A percentile compares a stretch with the other conserved stretches of the same genome.
These are phyloP conservation scores for Hypoxylon sp. DNA, from an alignment of 2,329 filamentous ascomycete species.

Conservation along the genomic window DNA sequence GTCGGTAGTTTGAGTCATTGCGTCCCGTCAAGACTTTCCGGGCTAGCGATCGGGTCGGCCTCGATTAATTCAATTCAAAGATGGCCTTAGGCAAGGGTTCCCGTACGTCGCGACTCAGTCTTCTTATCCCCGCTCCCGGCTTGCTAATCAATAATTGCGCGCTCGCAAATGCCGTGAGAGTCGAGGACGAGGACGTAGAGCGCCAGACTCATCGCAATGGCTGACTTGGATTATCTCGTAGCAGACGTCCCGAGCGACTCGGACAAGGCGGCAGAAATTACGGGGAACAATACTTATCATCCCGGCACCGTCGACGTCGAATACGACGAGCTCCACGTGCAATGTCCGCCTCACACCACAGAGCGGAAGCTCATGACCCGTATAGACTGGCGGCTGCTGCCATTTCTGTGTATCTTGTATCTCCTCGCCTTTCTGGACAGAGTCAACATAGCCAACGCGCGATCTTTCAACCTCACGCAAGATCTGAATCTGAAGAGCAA, in stretches of 20 bases:
- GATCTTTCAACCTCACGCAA: slow-evolving; percentile 67
- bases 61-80: slow-evolving; percentile 12
- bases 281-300: slow-evolving; percentile 42
- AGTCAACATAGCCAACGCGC: slow-evolving; percentile 83
- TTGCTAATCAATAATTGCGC: slow-evolving; percentile 4
- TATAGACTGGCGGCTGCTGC: slow-evolving; percentile 76
- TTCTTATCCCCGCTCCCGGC: not conserved
- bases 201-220: not conserved
- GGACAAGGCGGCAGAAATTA: slow-evolving; percentile 33
- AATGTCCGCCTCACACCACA: slow-evolving; percentile 62
- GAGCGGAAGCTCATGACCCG: slow-evolving; percentile 72
- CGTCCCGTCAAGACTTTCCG: not conserved
- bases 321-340: slow-evolving; percentile 46
- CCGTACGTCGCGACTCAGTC: slow-evolving; percentile 20
- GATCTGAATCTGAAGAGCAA: slow-evolving; percentile 67
- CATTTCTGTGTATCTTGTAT: slow-evolving; percentile 72
- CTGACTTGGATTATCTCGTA: slow-evolving; percentile 26
- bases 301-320: slow-evolving; percentile 40
- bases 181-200: not conserved
- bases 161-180: not conserved
- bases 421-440: slow-evolving; percentile 57
- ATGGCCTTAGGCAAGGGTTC: slow-evolving; percentile 28
- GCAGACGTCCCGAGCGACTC: slow-evolving; percentile 37
- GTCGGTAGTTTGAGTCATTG: slow-evolving; percentile 14
- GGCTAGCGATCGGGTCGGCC: not conserved